Evolutionary conservation across 768 basidiomycete genomes (phyloP).

Genomic region (Psilocybe cubensis): DNA sequence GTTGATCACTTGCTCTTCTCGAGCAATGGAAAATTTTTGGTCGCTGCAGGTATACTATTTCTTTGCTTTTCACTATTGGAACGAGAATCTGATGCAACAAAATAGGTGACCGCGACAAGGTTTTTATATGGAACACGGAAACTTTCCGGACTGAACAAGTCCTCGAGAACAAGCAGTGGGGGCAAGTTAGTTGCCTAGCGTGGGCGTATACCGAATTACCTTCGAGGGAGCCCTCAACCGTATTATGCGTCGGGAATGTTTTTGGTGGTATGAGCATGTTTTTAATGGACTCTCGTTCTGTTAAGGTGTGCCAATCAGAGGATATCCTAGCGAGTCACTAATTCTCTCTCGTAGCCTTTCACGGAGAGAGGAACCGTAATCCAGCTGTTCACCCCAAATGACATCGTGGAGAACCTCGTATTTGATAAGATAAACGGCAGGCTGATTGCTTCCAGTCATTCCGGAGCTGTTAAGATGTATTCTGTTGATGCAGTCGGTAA

Average conservation of each 20-base stretch:
- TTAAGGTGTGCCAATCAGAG: too few species aligned
- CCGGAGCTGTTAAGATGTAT: slow-evolving; percentile 4
- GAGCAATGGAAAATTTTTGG: background rate
- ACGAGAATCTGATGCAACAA: background rate
- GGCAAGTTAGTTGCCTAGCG: slow-evolving; percentile 4
- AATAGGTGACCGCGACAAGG: slow-evolving; percentile 9
- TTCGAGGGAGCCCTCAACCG: background rate
- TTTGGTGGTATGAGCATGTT: background rate
- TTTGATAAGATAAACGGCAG: background rate
- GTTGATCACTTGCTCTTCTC: slow-evolving; percentile 1
- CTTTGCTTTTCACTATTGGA: background rate
- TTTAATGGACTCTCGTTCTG: background rate
- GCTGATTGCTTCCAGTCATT: slow-evolving; percentile 3
- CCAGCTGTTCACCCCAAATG: background rate
- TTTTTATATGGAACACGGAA: slow-evolving; percentile 1
- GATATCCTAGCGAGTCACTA: too few species aligned
- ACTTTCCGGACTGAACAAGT: slow-evolving; percentile 1
- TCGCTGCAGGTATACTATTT: background rate
- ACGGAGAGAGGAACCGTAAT: background rate
- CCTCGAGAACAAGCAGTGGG: slow-evolving; percentile 8
- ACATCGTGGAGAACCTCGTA: background rate
- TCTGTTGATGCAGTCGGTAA: background rate
- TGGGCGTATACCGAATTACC: background rate
- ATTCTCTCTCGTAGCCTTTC: background rate
- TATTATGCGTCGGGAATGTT: slow-evolving; percentile 1